Percentiles rank a stretch among this genome's conserved stretches.
Conservation (phyloP, 2,329 filamentous ascomycete genomes). For the Cytospora mali region DNA sequence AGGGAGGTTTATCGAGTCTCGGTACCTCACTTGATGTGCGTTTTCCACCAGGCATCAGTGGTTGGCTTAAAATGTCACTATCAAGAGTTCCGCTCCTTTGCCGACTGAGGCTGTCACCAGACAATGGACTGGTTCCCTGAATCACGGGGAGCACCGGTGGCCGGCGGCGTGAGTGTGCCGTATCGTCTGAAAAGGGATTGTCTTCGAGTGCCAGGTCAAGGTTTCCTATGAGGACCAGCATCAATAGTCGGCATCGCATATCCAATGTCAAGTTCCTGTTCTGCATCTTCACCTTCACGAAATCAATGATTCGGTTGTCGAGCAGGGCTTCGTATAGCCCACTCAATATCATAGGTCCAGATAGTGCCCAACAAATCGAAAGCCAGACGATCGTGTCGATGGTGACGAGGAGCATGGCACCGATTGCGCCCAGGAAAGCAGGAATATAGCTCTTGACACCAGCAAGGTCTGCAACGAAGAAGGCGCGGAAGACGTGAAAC, state of each 20-base stretch:
- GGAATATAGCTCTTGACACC: conserved; percentile 28
- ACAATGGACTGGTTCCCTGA: conserved; percentile 3
- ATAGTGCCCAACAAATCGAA: conserved; percentile 34
- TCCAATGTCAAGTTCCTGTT: conserved; percentile 31
- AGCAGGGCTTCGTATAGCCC: conserved; percentile 37
- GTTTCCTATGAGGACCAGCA: conserved; percentile 36
- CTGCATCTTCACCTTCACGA: conserved; percentile 30
- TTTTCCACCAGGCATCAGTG: background rate
- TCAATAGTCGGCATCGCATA: conserved; percentile 31
- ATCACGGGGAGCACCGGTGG: conserved; percentile 4
- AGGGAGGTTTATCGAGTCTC: background rate
- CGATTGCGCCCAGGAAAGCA: conserved; percentile 24
- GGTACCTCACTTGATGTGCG: background rate
- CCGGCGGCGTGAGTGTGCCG: conserved; percentile 13
- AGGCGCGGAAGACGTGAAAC: conserved; percentile 28
- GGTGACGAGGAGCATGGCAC: conserved; percentile 30
- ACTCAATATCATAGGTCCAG: conserved; percentile 37
- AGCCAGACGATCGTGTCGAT: conserved; percentile 36
- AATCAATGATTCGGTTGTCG: conserved; percentile 33
- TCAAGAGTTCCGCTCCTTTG: background rate
- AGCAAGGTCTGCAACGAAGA: conserved; percentile 30
- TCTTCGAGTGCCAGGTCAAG: conserved; percentile 31
- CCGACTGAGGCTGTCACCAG: background rate
- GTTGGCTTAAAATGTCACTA: background rate
- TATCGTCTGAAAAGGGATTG: background rate